phyloP scores from a whole-genome alignment of 2,329 filamentous ascomycete genomes.

The Biscogniauxia mediterranea region DNA sequence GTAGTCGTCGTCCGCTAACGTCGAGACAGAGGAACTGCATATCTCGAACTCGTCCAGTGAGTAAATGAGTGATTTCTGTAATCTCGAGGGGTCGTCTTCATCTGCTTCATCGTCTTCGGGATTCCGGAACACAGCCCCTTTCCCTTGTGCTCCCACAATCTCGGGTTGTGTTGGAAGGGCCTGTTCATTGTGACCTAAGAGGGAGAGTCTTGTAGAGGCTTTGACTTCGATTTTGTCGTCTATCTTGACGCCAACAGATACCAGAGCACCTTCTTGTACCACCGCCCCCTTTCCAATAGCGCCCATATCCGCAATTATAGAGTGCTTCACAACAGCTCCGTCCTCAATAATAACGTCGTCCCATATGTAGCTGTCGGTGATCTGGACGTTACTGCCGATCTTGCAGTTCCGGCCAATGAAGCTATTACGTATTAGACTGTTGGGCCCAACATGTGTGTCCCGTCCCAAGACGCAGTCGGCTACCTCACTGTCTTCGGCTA shows the following conservation, averaged over 20 bases:
- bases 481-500: conserved; percentile 71
- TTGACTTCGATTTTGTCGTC: conserved; percentile 55
- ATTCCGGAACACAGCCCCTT: conserved; percentile 48
- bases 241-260: conserved; percentile 77
- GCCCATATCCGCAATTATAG: conserved; percentile 74
- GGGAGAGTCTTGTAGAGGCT: conserved; percentile 36
- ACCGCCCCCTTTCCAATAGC: conserved; percentile 68
- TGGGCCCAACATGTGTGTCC: conserved; percentile 71
- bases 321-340: conserved; percentile 64
- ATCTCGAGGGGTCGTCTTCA: conserved; percentile 46
- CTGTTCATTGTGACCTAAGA: conserved; percentile 38
- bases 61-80: conserved; percentile 58
- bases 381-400: conserved; percentile 79
- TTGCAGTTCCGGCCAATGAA: conserved; percentile 81
- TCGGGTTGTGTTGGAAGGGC: conserved; percentile 40
- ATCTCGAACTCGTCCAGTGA: conserved; percentile 52
- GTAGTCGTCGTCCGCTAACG: conserved; percentile 60
- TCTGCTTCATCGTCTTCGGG: conserved; percentile 50
- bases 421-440: conserved; percentile 68
- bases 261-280: conserved; percentile 69
- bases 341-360: conserved; percentile 78
- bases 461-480: conserved; percentile 73
- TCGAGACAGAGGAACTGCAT: conserved; percentile 55
- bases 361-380: conserved; percentile 85
- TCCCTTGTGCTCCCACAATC: conserved; percentile 49